Percentiles rank a stretch among this genome's conserved stretches.
These are phyloP conservation scores for Rhodosporidiobolus odoratus DNA, from an alignment of 768 basidiomycete species.

Conservation along the genomic window DNA sequence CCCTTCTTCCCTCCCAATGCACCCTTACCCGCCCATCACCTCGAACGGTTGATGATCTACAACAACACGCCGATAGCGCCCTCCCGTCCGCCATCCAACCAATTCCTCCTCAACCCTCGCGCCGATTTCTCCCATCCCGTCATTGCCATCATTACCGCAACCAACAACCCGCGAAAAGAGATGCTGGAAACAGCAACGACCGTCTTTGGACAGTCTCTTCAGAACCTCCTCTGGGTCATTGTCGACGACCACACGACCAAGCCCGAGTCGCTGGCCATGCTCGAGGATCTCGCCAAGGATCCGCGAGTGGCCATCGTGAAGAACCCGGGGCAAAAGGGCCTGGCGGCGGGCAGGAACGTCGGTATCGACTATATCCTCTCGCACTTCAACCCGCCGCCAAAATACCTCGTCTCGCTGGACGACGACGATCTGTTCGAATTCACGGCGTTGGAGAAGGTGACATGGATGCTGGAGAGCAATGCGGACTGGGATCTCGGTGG, in stretches of 20 bases:
- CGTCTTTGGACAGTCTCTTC: constrained; percentile 35
- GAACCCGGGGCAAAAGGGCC: constrained; percentile 18
- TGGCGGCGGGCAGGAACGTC: constrained; percentile 29
- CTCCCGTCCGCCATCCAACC: constrained; percentile 21
- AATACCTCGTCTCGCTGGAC: constrained; percentile 33
- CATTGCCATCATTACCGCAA: constrained; percentile 38
- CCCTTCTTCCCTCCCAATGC: constrained; percentile 19
- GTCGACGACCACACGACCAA: constrained; percentile 37
- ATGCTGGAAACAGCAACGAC: constrained; percentile 31
- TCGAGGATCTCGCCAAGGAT: constrained; percentile 13
- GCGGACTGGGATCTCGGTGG: constrained; percentile 35
- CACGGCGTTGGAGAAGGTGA: constrained; percentile 38
- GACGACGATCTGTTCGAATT: constrained; percentile 41
- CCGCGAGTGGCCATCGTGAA: constrained; percentile 27
- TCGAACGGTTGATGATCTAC: constrained; percentile 28
- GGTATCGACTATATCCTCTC: constrained; percentile 18
- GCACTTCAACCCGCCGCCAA: constrained; percentile 16
- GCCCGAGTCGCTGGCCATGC: background rate
- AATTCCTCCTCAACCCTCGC: constrained; percentile 35
- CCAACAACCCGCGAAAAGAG: constrained; percentile 34
- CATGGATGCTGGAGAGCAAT: constrained; percentile 39
- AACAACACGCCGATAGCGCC: constrained; percentile 32
- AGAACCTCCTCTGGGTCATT: constrained; percentile 39
- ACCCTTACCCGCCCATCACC: constrained; percentile 32
- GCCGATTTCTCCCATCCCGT: constrained; percentile 20